Evolutionary conservation across 176 grass and related monocot genomes (phyloP), one percentile per base, ranked within the genome.

Genomic region (Musa beccarii): DNA sequence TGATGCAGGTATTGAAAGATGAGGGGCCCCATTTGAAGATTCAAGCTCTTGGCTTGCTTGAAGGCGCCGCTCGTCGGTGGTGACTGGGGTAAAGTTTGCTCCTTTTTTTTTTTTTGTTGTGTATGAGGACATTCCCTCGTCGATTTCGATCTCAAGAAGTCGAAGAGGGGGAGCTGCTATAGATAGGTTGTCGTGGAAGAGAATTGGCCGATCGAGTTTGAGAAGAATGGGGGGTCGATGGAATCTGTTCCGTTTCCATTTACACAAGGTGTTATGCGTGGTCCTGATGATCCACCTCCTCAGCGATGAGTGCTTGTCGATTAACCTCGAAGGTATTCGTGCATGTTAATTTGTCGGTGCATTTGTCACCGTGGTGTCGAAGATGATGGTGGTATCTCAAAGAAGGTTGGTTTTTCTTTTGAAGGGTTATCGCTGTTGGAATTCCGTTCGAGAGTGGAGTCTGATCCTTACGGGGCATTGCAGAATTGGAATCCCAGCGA

Each of bases 341-440:
- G 6, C 23, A 21, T 55, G 19, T 70, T 2, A 9, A 14, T 21
- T 26, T 59, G 19, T 55, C 11, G 2, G 0, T 16, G 9, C 52
- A 1, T 56, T n/a, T 2, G 11, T 56, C 13, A 11, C 51, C 19
- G 4, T 24, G n/a, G 15, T 56, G 53, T 74, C 56, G 13, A 3
- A 56, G n/a, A 19, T 74, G 11, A 29, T 56, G 53, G 23, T 17
- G 23, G 17, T 56, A 23, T 74, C 53, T 55, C 29, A 51, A 70
- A 15, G 51, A 51, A 51, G 15, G 34, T 51, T 70, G 68, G 17
- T 70, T 70, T n/a, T 70, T 70, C 11, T 51, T 16, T 9, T 73
- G 71, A 74, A 97, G 94, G 88, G 81, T 70, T 88, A 72, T 90
- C 88, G 26, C 79, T 97, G 79, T 82, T 90, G 79, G 86, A 84